Percentiles rank a stretch among this genome's conserved stretches.
Conservation (phyloP, 1,139 yeast species). For the Lodderomyces elongisporus region DNA sequence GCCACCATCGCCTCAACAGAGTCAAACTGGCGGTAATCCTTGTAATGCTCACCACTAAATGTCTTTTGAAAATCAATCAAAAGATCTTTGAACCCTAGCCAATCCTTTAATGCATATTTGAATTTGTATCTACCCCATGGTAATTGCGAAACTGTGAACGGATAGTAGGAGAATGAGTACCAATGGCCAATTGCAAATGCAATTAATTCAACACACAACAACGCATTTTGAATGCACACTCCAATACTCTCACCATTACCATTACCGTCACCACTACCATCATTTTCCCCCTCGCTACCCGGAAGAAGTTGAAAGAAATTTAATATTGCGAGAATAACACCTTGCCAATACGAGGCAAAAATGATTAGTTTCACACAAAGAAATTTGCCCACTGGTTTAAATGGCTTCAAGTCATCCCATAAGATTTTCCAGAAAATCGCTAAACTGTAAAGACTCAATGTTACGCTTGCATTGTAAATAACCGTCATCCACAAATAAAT, state of each 20-base stretch:
- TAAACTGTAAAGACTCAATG: slow-evolving; percentile 74
- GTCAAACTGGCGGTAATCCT: slow-evolving; percentile 76
- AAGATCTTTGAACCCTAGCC: slow-evolving; percentile 70
- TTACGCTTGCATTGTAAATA: slow-evolving; percentile 73
- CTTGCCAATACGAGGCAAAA: slow-evolving; percentile 97
- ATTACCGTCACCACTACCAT: slow-evolving; percentile 18
- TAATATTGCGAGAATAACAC: slow-evolving; percentile 61
- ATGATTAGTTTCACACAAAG: slow-evolving; percentile 88
- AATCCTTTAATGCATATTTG: slow-evolving; percentile 65
- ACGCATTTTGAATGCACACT: slow-evolving; percentile 67
- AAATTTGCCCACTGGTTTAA: slow-evolving; percentile 88
- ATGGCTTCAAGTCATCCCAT: slow-evolving; percentile 68
- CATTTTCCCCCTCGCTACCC: slow-evolving; percentile 15
- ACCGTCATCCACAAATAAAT: slow-evolving; percentile 65
- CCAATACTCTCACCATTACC: slow-evolving; percentile 38
- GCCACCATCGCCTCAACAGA: slow-evolving; percentile 68
- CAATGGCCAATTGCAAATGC: slow-evolving; percentile 87
- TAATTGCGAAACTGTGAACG: slow-evolving; percentile 55
- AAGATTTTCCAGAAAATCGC: slow-evolving; percentile 92
- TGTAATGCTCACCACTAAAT: slow-evolving; percentile 67
- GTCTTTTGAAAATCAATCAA: slow-evolving; percentile 71
- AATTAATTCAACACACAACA: slow-evolving; percentile 78
- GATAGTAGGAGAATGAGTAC: slow-evolving; percentile 74
- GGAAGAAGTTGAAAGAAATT: slow-evolving; percentile 51
- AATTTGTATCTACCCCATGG: slow-evolving; percentile 67